phyloP scores from a whole-genome alignment of 2,329 filamentous ascomycete species.

The Ophiostoma himal-ulmi region DNA sequence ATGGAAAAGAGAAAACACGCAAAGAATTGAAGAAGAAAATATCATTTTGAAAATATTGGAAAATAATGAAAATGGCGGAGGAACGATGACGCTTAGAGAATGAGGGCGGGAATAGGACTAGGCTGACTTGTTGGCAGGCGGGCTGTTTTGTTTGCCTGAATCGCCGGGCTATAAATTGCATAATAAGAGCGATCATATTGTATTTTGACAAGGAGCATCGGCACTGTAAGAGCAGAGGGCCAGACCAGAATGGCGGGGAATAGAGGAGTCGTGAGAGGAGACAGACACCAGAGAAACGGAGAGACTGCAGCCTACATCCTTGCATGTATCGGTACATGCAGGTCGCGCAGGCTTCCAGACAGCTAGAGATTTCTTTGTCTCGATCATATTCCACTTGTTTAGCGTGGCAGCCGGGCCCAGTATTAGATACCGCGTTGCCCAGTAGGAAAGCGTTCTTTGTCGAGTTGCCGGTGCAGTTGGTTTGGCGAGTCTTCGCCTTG shows the following conservation, averaged over 20 bases:
- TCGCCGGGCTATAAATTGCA: not conserved
- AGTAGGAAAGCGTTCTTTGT: constrained; percentile 10
- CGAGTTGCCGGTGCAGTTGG: not conserved
- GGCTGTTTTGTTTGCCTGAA: constrained; percentile 1
- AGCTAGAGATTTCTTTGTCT: constrained; percentile 19
- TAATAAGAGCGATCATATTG: constrained; percentile 13
- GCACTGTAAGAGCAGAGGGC: not conserved
- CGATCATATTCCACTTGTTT: constrained; percentile 16
- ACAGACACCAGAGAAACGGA: not conserved
- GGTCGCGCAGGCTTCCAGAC: not conserved
- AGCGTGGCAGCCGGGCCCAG: constrained; percentile 17
- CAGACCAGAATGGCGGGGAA: constrained; percentile 1
- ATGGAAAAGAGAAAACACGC: not conserved
- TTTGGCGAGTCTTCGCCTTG: not conserved
- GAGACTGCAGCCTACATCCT: not conserved
- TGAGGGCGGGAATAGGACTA: not conserved
- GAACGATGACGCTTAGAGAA: not conserved
- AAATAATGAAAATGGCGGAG: not conserved
- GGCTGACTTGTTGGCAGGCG: not conserved
- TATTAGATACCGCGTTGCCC: constrained; percentile 19
- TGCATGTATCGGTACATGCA: constrained; percentile 20
- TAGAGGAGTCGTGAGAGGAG: not conserved
- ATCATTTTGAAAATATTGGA: not conserved
- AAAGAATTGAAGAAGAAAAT: not conserved
- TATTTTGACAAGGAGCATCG: too few species aligned